Evolutionary conservation across 345 rosid genomes (phyloP).

Genomic region (Eutrema heterophyllum): DNA sequence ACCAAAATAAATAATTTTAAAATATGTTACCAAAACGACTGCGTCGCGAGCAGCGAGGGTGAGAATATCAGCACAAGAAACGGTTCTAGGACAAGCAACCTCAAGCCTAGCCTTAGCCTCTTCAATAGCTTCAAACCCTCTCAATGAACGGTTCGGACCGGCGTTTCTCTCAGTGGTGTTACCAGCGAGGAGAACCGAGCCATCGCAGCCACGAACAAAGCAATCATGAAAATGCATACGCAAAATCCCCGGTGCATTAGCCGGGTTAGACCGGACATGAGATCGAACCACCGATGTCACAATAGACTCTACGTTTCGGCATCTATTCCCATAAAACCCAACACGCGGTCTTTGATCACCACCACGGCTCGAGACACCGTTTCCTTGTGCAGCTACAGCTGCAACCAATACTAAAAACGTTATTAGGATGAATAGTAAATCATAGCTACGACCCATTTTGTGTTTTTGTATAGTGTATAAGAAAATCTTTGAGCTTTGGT

Average conservation of each 20-base stretch:
- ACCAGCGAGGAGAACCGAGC: slow-evolving; percentile 31
- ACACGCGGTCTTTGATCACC: slow-evolving; percentile 7
- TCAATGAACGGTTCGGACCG: slow-evolving; percentile 23
- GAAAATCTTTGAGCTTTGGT: neutral
- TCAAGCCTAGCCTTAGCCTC: slow-evolving; percentile 38
- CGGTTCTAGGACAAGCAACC: slow-evolving; percentile 34
- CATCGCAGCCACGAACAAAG: slow-evolving; percentile 42
- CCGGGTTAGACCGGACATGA: slow-evolving; percentile 26
- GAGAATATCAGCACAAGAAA: slow-evolving; percentile 53
- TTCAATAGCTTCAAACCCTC: slow-evolving; percentile 39
- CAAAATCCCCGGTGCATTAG: slow-evolving; percentile 35
- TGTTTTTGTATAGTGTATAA: neutral
- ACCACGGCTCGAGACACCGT: slow-evolving; percentile 12
- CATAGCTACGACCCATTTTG: slow-evolving; percentile 23
- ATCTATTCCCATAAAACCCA: slow-evolving; percentile 23
- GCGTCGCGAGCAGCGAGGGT: slow-evolving; percentile 44
- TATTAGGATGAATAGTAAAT: neutral
- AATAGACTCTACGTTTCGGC: slow-evolving; percentile 25
- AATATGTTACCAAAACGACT: slow-evolving; percentile 34
- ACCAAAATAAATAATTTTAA: neutral
- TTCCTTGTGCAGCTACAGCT: slow-evolving; percentile 13
- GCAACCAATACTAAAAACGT: slow-evolving; percentile 5
- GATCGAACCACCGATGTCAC: slow-evolving; percentile 26
- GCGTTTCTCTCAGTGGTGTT: slow-evolving; percentile 33
- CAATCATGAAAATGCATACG: slow-evolving; percentile 43